Percentiles rank a stretch among this genome's conserved stretches.
Conservation (phyloP, 108 stramenopile species). For the Stephanodiscus triporus region DNA sequence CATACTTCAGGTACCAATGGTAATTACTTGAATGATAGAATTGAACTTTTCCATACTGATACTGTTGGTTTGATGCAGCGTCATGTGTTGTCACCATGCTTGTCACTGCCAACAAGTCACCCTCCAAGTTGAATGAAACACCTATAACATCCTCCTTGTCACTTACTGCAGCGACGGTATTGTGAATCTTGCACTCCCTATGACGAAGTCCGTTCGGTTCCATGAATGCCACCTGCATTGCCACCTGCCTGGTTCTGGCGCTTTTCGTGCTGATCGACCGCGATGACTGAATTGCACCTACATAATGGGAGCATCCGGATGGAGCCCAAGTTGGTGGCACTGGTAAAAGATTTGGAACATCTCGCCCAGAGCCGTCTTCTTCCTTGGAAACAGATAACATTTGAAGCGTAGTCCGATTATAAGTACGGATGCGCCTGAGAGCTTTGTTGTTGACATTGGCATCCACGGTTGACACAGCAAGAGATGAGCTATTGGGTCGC, state of each 20-base stretch:
- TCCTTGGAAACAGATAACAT: slow-evolving; percentile 70
- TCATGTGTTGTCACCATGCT: slow-evolving; percentile 38
- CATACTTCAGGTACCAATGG: slow-evolving; percentile 92
- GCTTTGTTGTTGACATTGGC: slow-evolving; percentile 46
- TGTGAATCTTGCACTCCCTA: slow-evolving; percentile 72
- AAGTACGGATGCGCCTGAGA: slow-evolving; percentile 71
- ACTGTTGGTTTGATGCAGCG: not conserved
- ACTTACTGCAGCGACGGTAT: slow-evolving; percentile 40
- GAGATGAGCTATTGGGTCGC: slow-evolving; percentile 75
- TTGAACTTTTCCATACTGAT: slow-evolving; percentile 67
- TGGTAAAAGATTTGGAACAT: slow-evolving; percentile 68
- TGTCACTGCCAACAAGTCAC: slow-evolving; percentile 75
- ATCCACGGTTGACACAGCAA: slow-evolving; percentile 76
- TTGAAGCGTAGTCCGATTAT: slow-evolving; percentile 63
- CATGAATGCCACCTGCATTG: slow-evolving; percentile 79
- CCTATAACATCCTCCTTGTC: slow-evolving; percentile 54
- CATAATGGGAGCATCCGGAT: slow-evolving; percentile 74
- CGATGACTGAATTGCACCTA: slow-evolving; percentile 68
- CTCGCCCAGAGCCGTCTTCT: slow-evolving; percentile 84
- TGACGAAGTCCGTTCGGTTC: slow-evolving; percentile 90
- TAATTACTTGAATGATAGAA: slow-evolving; percentile 89
- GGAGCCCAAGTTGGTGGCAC: slow-evolving; percentile 73
- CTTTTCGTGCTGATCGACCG: slow-evolving; percentile 33
- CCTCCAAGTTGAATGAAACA: slow-evolving; percentile 72
- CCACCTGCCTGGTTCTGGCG: slow-evolving; percentile 55